A percentile compares a stretch with the other conserved stretches of the same genome.
phyloP scores from a whole-genome alignment of 2,329 filamentous ascomycete genomes.

The Gyromitra esculenta region DNA sequence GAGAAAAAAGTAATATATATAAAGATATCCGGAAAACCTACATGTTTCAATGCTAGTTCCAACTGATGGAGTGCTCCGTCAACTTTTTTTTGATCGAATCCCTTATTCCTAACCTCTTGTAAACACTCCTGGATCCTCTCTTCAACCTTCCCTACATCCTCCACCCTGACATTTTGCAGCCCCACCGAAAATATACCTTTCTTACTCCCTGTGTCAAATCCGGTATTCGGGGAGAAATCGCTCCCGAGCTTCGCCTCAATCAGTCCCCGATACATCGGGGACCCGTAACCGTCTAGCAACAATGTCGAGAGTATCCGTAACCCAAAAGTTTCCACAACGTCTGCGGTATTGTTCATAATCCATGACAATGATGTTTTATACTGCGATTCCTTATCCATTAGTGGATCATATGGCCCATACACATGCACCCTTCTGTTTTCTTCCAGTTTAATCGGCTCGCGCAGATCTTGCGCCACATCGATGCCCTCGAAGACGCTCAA shows the following conservation, averaged over 20 bases:
- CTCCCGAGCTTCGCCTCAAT: slow-evolving; percentile 90
- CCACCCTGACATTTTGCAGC: slow-evolving; percentile 85
- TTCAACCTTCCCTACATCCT: slow-evolving; percentile 80
- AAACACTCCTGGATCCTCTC: slow-evolving; percentile 77
- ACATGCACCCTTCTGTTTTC: slow-evolving; percentile 77
- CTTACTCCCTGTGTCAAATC: slow-evolving; percentile 78
- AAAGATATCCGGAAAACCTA: slow-evolving; percentile 35
- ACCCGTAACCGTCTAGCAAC: slow-evolving; percentile 92
- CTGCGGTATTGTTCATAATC: slow-evolving; percentile 82
- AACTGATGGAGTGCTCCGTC: slow-evolving; percentile 93
- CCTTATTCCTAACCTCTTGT: slow-evolving; percentile 73
- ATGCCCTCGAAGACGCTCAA: slow-evolving; percentile 78
- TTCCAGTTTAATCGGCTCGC: slow-evolving; percentile 76
- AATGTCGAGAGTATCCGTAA: slow-evolving; percentile 82
- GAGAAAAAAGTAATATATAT: neutral
- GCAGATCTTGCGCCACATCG: slow-evolving; percentile 75
- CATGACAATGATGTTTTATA: slow-evolving; percentile 94
- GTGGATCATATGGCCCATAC: slow-evolving; percentile 82
- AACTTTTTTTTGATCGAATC: slow-evolving; percentile 89
- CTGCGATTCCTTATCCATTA: slow-evolving; percentile 86
- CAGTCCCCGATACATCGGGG: slow-evolving; percentile 86
- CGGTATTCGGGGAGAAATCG: slow-evolving; percentile 93
- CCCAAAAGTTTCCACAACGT: slow-evolving; percentile 89
- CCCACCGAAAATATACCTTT: slow-evolving; percentile 89
- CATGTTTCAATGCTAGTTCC: slow-evolving; percentile 81